Evolutionary conservation across 768 basidiomycete species (phyloP), one percentile per base, ranked within the genome.

Genomic region (Boletus insuetus): DNA sequence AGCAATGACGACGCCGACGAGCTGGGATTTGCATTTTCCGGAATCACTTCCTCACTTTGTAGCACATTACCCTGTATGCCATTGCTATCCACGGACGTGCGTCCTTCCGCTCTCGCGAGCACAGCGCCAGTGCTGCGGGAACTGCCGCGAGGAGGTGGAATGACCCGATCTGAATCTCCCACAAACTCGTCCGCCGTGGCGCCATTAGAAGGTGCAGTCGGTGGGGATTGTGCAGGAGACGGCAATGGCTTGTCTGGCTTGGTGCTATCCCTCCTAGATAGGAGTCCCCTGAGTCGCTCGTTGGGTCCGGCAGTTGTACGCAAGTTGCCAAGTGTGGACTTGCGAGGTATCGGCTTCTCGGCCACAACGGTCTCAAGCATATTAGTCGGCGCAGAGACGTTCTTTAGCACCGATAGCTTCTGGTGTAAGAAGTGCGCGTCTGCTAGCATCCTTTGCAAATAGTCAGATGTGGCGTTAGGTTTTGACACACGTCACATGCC

Each of bases 301-400:
- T 73, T 74, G 41, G 75, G 57, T 26, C 66, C 65, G 24, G 50
- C 51, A 6, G 49, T 56, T 10, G 64, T 37, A 19, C 68, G 66
- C 38, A 61, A 49, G 45, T 55, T 72, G 53, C 63, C 63, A 51
- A 64, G 61, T 6, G 59, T 51, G 29, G 72, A 63, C 43, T 60
- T 72, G 51, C 75, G 74, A 45, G 80, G 78, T 47, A 87, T 66
- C n/a, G 75, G 61, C 69, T 94, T 93, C 74, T 96, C 94, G 44
- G 83, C 77, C 53, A 96, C 85, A 50, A 97, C 84, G 11, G 85
- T 91, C 72, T 91, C 89, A 20, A 97, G 81, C 84, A 93, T 91
- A 17, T 78, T 80, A 13, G 86, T 86, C 1, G 87, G 85, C 0
- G 83, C 79, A 19, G 80, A 78, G 20, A 89, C 83, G 64, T 89